Percentiles rank a stretch among this genome's conserved stretches.
Conservation (phyloP, 257 asterid species). For the Pogostemon cablin region DNA sequence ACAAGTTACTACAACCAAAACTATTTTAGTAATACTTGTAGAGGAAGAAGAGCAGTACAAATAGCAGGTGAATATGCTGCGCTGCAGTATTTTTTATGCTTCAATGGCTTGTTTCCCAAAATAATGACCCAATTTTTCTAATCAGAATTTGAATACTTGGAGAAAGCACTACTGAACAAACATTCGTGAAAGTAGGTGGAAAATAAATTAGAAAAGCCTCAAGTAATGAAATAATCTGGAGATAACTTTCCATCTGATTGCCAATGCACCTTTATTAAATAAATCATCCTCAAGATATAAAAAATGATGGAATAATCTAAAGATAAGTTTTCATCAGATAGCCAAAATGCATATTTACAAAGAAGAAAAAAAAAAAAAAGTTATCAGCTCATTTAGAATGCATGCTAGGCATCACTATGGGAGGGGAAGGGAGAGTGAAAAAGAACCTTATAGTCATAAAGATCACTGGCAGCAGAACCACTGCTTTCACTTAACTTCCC, state of each 20-base stretch:
- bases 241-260: too few relatives aligned
- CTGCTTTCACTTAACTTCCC: constrained; percentile 97
- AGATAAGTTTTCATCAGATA: constrained; percentile 2
- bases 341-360: not conserved
- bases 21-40: not conserved
- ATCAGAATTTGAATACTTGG: not conserved
- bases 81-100: not conserved
- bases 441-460: constrained; percentile 82
- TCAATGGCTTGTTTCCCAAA: constrained; percentile 11
- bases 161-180: constrained; percentile 4
- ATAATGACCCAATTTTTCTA: not conserved
- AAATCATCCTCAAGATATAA: too few relatives aligned
- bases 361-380: not conserved
- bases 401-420: constrained; percentile 9
- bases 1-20: not conserved
- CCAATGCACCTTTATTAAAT: too few relatives aligned
- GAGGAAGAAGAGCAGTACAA: constrained; percentile 10
- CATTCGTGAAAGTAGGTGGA: not conserved
- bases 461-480: constrained; percentile 89
- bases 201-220: not conserved
- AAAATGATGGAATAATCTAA: not conserved
- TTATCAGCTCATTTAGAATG: constrained; percentile 7
- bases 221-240: too few relatives aligned
- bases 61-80: constrained; percentile 10
- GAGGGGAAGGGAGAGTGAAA: constrained; percentile 4